phyloP scores from a whole-genome alignment of 129 eudicot species.

The Escallonia herrerae region DNA sequence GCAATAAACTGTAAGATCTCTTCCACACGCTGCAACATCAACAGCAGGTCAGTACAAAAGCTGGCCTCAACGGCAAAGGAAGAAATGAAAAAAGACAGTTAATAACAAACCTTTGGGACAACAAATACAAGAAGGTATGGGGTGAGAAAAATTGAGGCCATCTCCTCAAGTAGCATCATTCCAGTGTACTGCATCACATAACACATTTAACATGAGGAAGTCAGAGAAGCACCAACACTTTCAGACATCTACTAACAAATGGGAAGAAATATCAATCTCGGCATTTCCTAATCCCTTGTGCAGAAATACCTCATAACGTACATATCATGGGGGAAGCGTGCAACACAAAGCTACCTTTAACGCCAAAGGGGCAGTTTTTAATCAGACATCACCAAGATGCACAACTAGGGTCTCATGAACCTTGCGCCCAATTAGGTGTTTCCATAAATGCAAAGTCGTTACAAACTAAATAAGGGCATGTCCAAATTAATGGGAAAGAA shows the following conservation, averaged over 20 bases:
- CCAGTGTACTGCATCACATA: conserved; percentile 69
- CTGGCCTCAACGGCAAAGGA: neutral
- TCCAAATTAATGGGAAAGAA: too few species aligned
- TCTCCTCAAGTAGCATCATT: conserved; percentile 92
- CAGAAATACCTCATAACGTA: too few species aligned
- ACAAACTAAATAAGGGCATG: too few species aligned
- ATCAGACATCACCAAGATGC: too few species aligned
- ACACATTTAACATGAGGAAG: neutral
- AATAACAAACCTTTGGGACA: conserved; percentile 67
- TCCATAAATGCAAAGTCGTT: too few species aligned
- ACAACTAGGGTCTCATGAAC: too few species aligned
- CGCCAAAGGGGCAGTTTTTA: too few species aligned
- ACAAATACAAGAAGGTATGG: conserved; percentile 84
- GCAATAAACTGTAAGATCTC: conserved; percentile 76
- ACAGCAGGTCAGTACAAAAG: conserved; percentile 5
- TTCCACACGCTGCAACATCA: conserved; percentile 63
- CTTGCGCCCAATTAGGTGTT: too few species aligned
- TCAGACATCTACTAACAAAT: neutral
- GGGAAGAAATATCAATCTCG: neutral
- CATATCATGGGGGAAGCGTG: too few species aligned
- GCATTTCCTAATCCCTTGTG: too few species aligned
- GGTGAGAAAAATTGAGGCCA: conserved; percentile 92
- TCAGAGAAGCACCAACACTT: neutral
- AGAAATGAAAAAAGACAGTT: neutral
- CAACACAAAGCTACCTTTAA: too few species aligned